Evolutionary conservation across 2,329 filamentous ascomycete genomes (phyloP).

Genomic region (Beauveria medogensis): DNA sequence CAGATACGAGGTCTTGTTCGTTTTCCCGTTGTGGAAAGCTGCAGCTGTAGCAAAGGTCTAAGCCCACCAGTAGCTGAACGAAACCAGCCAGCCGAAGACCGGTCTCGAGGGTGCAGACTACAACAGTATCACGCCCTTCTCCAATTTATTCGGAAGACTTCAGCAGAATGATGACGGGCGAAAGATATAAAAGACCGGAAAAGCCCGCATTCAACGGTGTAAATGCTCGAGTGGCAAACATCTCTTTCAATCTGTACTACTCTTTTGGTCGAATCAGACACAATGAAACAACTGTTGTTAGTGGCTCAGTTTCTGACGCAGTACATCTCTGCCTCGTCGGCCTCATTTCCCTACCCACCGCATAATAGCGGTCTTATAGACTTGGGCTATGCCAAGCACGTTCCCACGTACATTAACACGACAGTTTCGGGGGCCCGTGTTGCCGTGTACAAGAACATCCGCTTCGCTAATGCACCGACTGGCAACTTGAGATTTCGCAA

Average conservation of each 20-base stretch:
- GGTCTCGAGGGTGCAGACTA: no score
- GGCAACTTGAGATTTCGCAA: constrained; percentile 18
- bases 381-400: constrained; percentile 14
- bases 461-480: constrained; percentile 17
- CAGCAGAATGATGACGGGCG: neutral
- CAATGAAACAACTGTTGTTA: neutral
- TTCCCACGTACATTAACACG: constrained; percentile 15
- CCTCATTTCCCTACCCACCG: neutral
- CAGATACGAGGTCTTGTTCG: no score
- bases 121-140: no score
- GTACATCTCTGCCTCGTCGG: neutral
- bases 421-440: constrained; percentile 15
- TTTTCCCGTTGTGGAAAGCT: no score
- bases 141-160: no score
- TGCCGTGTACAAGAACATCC: constrained; percentile 20
- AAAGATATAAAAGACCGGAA: neutral
- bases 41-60: no score
- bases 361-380: constrained; percentile 8
- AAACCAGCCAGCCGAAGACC: no score
- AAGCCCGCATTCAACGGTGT: neutral
- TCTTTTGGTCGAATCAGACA: neutral
- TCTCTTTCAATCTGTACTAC: no score
- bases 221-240: neutral
- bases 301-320: neutral
- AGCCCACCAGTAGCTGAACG: no score